Evolutionary conservation across 768 basidiomycete genomes (phyloP).

Genomic region (Boletellus sp.): DNA sequence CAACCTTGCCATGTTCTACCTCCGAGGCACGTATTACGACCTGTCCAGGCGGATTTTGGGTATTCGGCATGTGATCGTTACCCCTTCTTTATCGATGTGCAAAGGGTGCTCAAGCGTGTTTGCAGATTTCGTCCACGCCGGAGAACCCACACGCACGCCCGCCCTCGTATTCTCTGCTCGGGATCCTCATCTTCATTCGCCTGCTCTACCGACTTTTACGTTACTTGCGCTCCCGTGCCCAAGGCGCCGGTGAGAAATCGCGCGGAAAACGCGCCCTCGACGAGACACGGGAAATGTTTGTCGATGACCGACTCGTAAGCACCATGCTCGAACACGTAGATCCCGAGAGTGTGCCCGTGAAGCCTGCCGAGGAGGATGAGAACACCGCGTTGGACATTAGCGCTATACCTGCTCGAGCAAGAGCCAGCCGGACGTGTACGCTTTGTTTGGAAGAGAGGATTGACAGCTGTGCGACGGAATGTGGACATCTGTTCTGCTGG

Average conservation of each 20-base stretch:
- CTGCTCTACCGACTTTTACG: slow-evolving; percentile 58
- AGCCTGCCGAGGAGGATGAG: slow-evolving; percentile 67
- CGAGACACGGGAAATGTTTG: slow-evolving; percentile 36
- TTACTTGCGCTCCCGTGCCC: slow-evolving; percentile 37
- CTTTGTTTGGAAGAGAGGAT: slow-evolving; percentile 84
- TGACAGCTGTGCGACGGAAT: slow-evolving; percentile 79
- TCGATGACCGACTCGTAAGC: slow-evolving; percentile 63
- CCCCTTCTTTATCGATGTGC: background rate
- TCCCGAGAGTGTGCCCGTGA: slow-evolving; percentile 50
- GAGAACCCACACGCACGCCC: slow-evolving; percentile 68
- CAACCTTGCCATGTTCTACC: slow-evolving; percentile 79
- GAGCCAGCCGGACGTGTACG: slow-evolving; percentile 70
- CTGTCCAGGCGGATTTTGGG: slow-evolving; percentile 63
- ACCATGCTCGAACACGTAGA: slow-evolving; percentile 48
- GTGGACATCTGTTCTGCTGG: slow-evolving; percentile 90
- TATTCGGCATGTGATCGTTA: slow-evolving; percentile 56
- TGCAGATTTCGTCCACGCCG: slow-evolving; percentile 69
- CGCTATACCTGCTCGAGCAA: slow-evolving; percentile 46
- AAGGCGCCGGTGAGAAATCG: slow-evolving; percentile 23
- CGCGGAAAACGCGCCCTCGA: slow-evolving; percentile 34
- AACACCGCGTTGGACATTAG: slow-evolving; percentile 61
- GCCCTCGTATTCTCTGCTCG: slow-evolving; percentile 85
- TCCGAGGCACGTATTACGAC: slow-evolving; percentile 77
- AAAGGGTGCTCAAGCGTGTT: slow-evolving; percentile 6
- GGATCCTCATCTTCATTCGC: slow-evolving; percentile 63